Percentiles rank a stretch among this genome's conserved stretches.
phyloP scores from a whole-genome alignment of 352 stramenopile genomes.

The Plasmopara muralis region DNA sequence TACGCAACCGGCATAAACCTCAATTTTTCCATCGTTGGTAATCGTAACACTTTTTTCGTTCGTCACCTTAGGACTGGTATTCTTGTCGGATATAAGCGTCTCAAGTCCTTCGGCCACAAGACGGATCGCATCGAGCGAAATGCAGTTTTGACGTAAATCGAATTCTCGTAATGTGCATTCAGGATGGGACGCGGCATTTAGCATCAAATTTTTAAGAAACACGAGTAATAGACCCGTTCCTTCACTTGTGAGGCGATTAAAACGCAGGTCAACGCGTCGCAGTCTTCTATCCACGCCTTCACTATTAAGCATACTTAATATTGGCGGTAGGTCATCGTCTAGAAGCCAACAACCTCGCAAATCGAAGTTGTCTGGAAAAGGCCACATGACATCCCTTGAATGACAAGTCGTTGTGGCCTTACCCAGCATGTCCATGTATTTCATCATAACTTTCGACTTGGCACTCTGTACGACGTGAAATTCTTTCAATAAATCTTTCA shows the following conservation, averaged over 20 bases:
- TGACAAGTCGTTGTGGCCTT: slow-evolving; percentile 3
- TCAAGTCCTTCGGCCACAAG: slow-evolving; percentile 44
- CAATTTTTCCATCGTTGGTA: slow-evolving; percentile 39
- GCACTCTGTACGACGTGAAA: slow-evolving; percentile 32
- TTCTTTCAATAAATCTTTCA: slow-evolving; percentile 36
- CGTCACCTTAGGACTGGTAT: slow-evolving; percentile 3
- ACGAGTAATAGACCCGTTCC: slow-evolving; percentile 30
- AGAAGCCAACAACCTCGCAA: slow-evolving; percentile 45
- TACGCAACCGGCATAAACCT: slow-evolving; percentile 31
- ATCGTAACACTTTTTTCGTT: slow-evolving; percentile 33
- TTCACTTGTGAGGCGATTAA: slow-evolving; percentile 54
- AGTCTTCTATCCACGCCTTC: slow-evolving; percentile 10
- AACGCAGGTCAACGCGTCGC: slow-evolving; percentile 43
- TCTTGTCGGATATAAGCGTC: slow-evolving; percentile 18
- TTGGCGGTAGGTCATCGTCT: slow-evolving; percentile 38
- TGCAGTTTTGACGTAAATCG: slow-evolving; percentile 62
- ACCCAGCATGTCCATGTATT: slow-evolving; percentile 27
- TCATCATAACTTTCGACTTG: slow-evolving; percentile 38
- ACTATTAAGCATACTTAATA: slow-evolving; percentile 38
- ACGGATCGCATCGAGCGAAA: slow-evolving; percentile 61
- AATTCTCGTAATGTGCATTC: slow-evolving; percentile 29
- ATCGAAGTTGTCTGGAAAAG: slow-evolving; percentile 23
- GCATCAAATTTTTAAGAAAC: slow-evolving; percentile 20
- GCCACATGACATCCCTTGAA: slow-evolving; percentile 3
- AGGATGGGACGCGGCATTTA: background rate